These are phyloP conservation scores for Zygosaccharomyces pseudobailii DNA, from an alignment of 1,139 yeast genomes.

Conservation along the genomic window DNA sequence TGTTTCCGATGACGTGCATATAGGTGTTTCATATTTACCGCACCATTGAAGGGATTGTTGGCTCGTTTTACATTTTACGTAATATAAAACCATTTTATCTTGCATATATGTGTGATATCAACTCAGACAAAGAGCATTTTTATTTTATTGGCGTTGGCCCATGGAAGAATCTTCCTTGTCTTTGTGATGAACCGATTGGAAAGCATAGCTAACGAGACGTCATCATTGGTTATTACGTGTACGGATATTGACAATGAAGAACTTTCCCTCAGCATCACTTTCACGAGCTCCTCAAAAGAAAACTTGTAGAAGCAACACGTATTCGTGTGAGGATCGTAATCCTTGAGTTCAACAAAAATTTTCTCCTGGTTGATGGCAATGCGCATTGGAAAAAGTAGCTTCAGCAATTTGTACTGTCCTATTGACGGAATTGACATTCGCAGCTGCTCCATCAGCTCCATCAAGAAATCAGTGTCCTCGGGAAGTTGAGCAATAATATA, in stretches of 20 bases:
- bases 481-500: not conserved
- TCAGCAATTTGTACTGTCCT: conserved; percentile 7
- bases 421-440: conserved; percentile 3
- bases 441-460: not conserved
- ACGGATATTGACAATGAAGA: conserved; percentile 1
- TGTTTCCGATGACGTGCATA: too few relatives aligned
- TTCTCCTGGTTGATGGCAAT: conserved; percentile 1
- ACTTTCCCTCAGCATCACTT: not conserved
- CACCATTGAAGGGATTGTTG: too few relatives aligned
- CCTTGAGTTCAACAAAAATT: conserved; percentile 10
- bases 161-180: conserved; percentile 8
- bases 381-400: conserved; percentile 12
- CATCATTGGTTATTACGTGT: not conserved
- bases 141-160: conserved; percentile 7
- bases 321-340: conserved; percentile 14
- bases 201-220: conserved; percentile 1
- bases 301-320: conserved; percentile 7
- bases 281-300: conserved; percentile 4
- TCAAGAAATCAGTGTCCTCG: not conserved
- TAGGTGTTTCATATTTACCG: too few relatives aligned
- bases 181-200: conserved; percentile 7
- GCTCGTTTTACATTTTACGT: not conserved
- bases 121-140: not conserved
- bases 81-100: not conserved
- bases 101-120: too few relatives aligned